A percentile compares a stretch with the other conserved stretches of the same genome.
phyloP scores from a whole-genome alignment of 257 asterid genomes.

The Henckelia pumila region DNA sequence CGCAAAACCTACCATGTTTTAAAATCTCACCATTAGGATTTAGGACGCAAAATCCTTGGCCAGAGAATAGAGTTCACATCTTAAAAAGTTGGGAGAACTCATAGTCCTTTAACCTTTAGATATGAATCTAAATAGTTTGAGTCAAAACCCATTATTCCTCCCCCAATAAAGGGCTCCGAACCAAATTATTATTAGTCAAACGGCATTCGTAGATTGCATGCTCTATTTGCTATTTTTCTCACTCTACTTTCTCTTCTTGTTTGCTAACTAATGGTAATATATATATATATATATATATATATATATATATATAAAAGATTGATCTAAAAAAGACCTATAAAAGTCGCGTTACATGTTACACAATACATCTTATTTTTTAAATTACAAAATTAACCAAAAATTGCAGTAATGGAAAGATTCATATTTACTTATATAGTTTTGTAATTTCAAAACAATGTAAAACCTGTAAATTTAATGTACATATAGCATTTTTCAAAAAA shows the following conservation, averaged over 20 bases:
- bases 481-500: too few species aligned
- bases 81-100: not conserved
- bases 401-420: too few species aligned
- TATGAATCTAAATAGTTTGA: not conserved
- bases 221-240: not conserved
- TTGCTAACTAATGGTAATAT: not conserved
- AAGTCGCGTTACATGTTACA: too few species aligned
- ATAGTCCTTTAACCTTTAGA: not conserved
- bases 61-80: not conserved
- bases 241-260: not conserved
- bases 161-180: not conserved
- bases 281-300: too few species aligned
- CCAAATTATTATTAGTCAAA: not conserved
- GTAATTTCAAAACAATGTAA: too few species aligned
- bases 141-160: not conserved
- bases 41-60: not conserved
- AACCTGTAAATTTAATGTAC: too few species aligned
- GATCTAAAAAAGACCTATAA: not conserved
- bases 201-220: not conserved
- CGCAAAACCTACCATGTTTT: too few species aligned
- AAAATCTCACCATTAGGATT: too few species aligned
- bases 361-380: too few species aligned
- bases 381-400: too few species aligned
- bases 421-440: too few species aligned
- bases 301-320: too few species aligned